Evolutionary conservation across 2,329 filamentous ascomycete species (phyloP), one percentile per base, ranked within the genome.

Genomic region (Graphiopsis chlorocephala): DNA sequence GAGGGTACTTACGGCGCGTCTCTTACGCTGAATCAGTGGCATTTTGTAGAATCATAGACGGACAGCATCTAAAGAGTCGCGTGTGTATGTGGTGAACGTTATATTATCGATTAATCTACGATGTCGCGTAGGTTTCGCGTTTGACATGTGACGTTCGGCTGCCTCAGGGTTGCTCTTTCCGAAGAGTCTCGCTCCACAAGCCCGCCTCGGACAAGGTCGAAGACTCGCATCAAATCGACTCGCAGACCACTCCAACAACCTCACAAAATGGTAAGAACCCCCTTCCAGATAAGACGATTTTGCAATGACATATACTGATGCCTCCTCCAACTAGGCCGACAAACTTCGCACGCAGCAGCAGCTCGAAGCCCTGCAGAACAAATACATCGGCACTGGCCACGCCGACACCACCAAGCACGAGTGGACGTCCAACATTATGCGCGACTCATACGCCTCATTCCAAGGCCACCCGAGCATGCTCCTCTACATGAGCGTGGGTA

Each of bases 331-430:
- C 28, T 29, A 64, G 95, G 95, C 95, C 79, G 95, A 99, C 83
- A 99, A 99, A 82, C 90, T 99, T 70, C 93, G 95, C 76, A 95
- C 92, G 11, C 92, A 97, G 73, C 95, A 99, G 80, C 95, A 99
- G 79, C 93, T 99, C 76, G 95, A 99, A 80, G 90, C 93, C 69
- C 90, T 98, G 20, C 95, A 99, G 80, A 90, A 93, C 74, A 96
- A 96, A 74, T 97, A 95, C 82, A 85, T 99, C 73, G 95, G 95
- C 71, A 98, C 95, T 4, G 95, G 95, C 26, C 93, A 97, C 78
- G 92, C 94, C 50, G 95, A 99, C 81, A 98, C 94, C 15, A 96
- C 93, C 28, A 96, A 92, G 78, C 95, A 95, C 88, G 95, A 99
- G 81, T 99, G 93, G 93, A 90, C 90, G 59, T 93, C 91, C 66